phyloP scores from a whole-genome alignment of 371 early-diverging fungal species.

The Mucor piriformis region DNA sequence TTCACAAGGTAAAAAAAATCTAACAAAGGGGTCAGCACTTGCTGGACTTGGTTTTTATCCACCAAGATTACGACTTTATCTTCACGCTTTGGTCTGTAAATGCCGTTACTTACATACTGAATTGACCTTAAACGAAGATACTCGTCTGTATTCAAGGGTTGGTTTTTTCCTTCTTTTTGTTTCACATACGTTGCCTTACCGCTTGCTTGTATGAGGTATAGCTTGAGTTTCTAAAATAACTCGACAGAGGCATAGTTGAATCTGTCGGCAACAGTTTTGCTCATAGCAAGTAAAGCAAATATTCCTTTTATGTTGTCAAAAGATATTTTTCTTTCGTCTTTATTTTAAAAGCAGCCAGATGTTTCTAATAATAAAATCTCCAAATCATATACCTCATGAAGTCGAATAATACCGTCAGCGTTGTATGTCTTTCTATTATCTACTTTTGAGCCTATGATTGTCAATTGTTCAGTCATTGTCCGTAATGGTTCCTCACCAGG shows the following conservation, averaged over 20 bases:
- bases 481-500: slow-evolving; percentile 3
- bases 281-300: slow-evolving; percentile 12
- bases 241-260: slow-evolving; percentile 10
- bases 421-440: slow-evolving; percentile 6
- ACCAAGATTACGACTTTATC: slow-evolving; percentile 12
- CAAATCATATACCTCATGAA: slow-evolving; percentile 6
- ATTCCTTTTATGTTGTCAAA: slow-evolving; percentile 20
- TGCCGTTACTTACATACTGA: slow-evolving; percentile 15
- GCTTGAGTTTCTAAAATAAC: slow-evolving; percentile 6
- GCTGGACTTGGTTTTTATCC: not conserved
- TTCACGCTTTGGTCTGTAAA: slow-evolving; percentile 8
- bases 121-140: slow-evolving; percentile 9
- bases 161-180: slow-evolving; percentile 10
- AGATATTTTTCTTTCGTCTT: slow-evolving; percentile 10
- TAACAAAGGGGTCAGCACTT: not conserved
- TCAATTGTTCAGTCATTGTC: slow-evolving; percentile 9
- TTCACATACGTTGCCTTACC: slow-evolving; percentile 4
- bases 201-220: slow-evolving; percentile 10
- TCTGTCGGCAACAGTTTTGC: slow-evolving; percentile 5
- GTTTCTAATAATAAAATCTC: slow-evolving; percentile 15
- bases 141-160: slow-evolving; percentile 11
- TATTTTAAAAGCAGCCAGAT: slow-evolving; percentile 7
- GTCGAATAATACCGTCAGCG: slow-evolving; percentile 19
- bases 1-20: slow-evolving; percentile 1
- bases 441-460: slow-evolving; percentile 4